These are phyloP conservation scores for Meira miltonrushii DNA, from an alignment of 1,284 basidiomycete genomes.

Conservation along the genomic window DNA sequence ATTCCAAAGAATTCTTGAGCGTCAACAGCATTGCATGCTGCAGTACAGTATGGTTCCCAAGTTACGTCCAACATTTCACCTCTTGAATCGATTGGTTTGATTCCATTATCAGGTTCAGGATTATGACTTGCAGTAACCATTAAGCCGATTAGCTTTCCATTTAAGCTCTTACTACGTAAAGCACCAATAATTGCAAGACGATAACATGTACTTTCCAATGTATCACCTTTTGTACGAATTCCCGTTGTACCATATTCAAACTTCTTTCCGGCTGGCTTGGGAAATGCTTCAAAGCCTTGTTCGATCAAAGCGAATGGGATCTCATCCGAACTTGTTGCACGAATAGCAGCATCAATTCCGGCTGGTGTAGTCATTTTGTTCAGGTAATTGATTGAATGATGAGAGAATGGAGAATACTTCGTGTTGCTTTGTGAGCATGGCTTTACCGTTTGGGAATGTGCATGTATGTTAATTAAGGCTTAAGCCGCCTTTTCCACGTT, in stretches of 20 bases:
- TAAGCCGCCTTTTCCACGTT: no score
- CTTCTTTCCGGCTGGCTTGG: conserved; percentile 54
- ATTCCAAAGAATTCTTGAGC: conserved; percentile 68
- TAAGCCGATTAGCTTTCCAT: conserved; percentile 86
- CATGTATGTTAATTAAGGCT: no score
- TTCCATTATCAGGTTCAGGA: conserved; percentile 96
- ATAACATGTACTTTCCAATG: conserved; percentile 88
- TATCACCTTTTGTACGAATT: conserved; percentile 75
- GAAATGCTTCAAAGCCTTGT: conserved; percentile 49
- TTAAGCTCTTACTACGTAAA: conserved; percentile 79
- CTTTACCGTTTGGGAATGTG: no score
- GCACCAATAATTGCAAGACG: conserved; percentile 85
- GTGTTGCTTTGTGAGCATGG: no score
- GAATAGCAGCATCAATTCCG: conserved; percentile 29
- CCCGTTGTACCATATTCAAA: conserved; percentile 93
- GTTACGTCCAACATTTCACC: conserved; percentile 98
- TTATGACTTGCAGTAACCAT: conserved; percentile 99
- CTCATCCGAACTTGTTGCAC: conserved; percentile 20
- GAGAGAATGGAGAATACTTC: no score
- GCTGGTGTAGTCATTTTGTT: conserved; percentile 25
- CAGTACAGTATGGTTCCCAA: conserved; percentile 87
- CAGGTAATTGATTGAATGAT: no score
- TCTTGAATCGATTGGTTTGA: conserved; percentile 92
- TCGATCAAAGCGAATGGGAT: conserved; percentile 32
- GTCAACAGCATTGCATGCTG: conserved; percentile 76